Evolutionary conservation across 2,329 filamentous ascomycete species (phyloP).

Genomic region (Xylariomycetidae sp.): DNA sequence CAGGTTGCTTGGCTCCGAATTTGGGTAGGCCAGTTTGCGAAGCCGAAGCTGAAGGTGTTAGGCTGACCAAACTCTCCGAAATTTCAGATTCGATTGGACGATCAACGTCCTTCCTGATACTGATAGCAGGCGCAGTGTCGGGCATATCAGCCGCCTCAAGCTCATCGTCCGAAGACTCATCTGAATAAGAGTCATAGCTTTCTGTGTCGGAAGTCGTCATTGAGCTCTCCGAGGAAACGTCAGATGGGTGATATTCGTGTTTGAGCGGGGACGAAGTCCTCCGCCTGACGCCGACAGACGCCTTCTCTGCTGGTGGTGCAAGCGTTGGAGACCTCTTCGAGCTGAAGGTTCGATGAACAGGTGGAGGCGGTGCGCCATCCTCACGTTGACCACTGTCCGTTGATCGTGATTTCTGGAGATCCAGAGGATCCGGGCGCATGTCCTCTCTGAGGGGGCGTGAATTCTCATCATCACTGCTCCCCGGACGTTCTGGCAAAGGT

Average conservation of each 20-base stretch:
- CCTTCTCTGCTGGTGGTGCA: conserved; percentile 44
- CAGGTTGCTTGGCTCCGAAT: conserved; percentile 37
- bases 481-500: conserved; percentile 8
- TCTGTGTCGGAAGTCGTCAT: conserved; percentile 23
- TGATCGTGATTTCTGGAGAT: too few species aligned
- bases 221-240: conserved; percentile 46
- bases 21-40: conserved; percentile 63
- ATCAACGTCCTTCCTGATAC: conserved; percentile 40
- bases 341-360: conserved; percentile 44
- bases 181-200: conserved; percentile 47
- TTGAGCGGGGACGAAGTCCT: conserved; percentile 90
- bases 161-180: conserved; percentile 47
- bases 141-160: conserved; percentile 57
- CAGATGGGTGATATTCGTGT: conserved; percentile 91
- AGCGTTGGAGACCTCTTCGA: conserved; percentile 34
- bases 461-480: conserved; percentile 8
- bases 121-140: conserved; percentile 54
- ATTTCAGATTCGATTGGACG: conserved; percentile 35
- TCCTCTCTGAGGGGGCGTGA: conserved; percentile 29
- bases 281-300: conserved; percentile 50
- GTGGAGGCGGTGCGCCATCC: conserved; percentile 53
- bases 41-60: conserved; percentile 76
- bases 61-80: conserved; percentile 46
- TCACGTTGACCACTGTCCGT: conserved; percentile 36
- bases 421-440: conserved; percentile 35